Base-by-base conservation (phyloP, 1,284 basidiomycete species). In the Cryptococcus sp. region DNA sequence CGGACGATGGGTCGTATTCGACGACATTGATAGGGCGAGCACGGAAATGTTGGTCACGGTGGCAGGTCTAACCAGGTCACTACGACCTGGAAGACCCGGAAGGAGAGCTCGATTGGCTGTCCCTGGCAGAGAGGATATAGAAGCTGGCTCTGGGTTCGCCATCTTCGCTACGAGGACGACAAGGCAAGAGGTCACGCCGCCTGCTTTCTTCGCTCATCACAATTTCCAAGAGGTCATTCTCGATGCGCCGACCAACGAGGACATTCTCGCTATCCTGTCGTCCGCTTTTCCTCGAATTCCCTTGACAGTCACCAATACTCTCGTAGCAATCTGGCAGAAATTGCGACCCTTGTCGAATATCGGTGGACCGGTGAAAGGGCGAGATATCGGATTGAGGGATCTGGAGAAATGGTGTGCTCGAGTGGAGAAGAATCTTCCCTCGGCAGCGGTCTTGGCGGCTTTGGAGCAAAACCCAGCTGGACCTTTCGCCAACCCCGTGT, bases 1-100 rank as follows among this genome's bases (percentile, higher is more conserved):
- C 58, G 95, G 95, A 12, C 83, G 84, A 65, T 98, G 95, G 94
- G 78, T 98, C 2, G 83, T 98, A 2, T 80, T 98, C 38, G 86
- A 95, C 66, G 91, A 97, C 64, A 83, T 98, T 42, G 95, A 99
- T 72, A 79, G 83, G 46, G 92, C 85, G 12, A 86, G 85, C 52
- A 83, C 78, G 53, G 92, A 97, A 63, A 84, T 95, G 5, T 79
- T 95, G 5, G 87, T 87, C 0, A 79, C 86, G 22, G 77, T 94
- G 57, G 83, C 88, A 40, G 86, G 88, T 4, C 78, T 97, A 19
- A 79, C 86, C 0, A 86, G 94, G 63, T 86, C 85, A 23, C 75
- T 94, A n/a, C 76, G 80, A 1, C 71, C 79, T 4, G 83, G 82
- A 6, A 48, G 63, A 26, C 53, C 62, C 2, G 93, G 93, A 21